phyloP scores from a whole-genome alignment of 169 alveolate species.

The Eimeria sp. region DNA sequence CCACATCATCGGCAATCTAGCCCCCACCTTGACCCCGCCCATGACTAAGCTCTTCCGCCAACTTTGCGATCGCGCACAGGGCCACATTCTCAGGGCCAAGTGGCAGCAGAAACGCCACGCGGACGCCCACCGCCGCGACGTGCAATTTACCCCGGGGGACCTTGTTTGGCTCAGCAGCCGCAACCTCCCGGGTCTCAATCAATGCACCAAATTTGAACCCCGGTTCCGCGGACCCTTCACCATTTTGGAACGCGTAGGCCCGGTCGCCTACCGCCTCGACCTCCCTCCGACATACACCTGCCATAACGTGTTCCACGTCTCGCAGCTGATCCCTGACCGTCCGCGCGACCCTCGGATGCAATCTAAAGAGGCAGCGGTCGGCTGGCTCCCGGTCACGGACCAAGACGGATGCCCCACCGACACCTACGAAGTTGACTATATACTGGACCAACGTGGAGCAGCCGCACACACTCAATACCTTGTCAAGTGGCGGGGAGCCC shows the following conservation, averaged over 20 bases:
- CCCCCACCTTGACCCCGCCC: neutral
- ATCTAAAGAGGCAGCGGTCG: no score
- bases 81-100: neutral
- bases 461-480: no score
- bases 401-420: no score
- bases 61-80: neutral
- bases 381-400: no score
- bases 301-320: neutral
- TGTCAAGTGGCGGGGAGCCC: no score
- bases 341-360: no score
- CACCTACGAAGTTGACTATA: no score
- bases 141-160: neutral
- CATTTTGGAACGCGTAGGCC: neutral
- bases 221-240: neutral
- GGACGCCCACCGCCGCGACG: neutral
- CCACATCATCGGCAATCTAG: neutral
- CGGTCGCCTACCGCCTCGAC: neutral
- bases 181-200: neutral
- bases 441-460: no score
- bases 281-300: neutral
- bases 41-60: no score
- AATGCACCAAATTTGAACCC: neutral
- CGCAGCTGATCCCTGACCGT: neutral
- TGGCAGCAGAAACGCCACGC: neutral
- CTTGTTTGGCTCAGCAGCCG: neutral